phyloP scores from a whole-genome alignment of 2,329 filamentous ascomycete genomes.

The Exserohilum rostratum region DNA sequence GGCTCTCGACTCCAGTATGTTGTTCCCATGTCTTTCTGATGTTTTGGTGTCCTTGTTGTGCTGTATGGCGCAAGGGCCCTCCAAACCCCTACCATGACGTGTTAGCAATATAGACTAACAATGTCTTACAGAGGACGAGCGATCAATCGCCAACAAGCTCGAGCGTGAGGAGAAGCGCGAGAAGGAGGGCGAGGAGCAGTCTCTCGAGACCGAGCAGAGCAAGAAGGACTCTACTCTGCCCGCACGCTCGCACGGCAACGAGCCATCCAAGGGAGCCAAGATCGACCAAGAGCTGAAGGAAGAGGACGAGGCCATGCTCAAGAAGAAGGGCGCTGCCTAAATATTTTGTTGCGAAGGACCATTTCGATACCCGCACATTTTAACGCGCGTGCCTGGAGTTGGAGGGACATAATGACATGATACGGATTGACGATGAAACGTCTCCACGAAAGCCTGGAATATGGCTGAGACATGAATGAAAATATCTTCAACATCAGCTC shows the following conservation, averaged over 20 bases:
- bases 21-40: neutral
- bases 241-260: slow-evolving; percentile 71
- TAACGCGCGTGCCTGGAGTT: slow-evolving; percentile 12
- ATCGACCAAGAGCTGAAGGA: slow-evolving; percentile 71
- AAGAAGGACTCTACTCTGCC: slow-evolving; percentile 66
- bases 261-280: slow-evolving; percentile 74
- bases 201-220: slow-evolving; percentile 45
- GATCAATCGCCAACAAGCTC: slow-evolving; percentile 73
- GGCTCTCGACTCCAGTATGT: slow-evolving; percentile 73
- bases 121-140: slow-evolving; percentile 66
- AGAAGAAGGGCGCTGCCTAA: slow-evolving; percentile 61
- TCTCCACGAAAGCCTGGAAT: slow-evolving; percentile 9
- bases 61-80: neutral
- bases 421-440: slow-evolving; percentile 14
- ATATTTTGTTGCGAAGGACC: slow-evolving; percentile 5
- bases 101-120: neutral
- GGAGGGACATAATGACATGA: slow-evolving; percentile 12
- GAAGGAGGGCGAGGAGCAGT: slow-evolving; percentile 44
- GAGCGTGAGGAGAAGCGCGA: slow-evolving; percentile 65
- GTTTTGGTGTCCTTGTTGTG: neutral
- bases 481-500: neutral
- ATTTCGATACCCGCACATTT: slow-evolving; percentile 17
- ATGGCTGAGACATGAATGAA: slow-evolving; percentile 16
- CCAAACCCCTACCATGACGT: neutral
- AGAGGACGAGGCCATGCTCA: slow-evolving; percentile 70